These are phyloP conservation scores for Fusarium pseudonygamai DNA, from an alignment of 2,329 filamentous ascomycete genomes.

Conservation along the genomic window DNA sequence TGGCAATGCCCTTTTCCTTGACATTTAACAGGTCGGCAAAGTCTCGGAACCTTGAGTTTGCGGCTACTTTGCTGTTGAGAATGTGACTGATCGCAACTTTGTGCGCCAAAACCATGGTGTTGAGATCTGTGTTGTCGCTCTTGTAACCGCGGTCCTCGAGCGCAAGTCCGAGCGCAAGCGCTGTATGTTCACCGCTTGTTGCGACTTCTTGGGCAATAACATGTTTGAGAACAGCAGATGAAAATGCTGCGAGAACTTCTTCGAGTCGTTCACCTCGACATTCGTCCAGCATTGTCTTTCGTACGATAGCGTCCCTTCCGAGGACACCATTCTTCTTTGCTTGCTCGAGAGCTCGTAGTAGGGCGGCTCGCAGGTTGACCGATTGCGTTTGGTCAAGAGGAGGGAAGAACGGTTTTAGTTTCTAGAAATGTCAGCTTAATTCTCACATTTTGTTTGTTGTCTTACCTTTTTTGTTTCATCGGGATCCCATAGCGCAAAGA, in stretches of 20 bases:
- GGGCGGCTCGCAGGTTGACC: slow-evolving; percentile 84
- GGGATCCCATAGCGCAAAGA: slow-evolving; percentile 86
- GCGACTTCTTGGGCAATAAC: slow-evolving; percentile 58
- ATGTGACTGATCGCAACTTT: slow-evolving; percentile 70
- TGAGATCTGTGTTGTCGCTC: slow-evolving; percentile 64
- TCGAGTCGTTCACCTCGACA: slow-evolving; percentile 92
- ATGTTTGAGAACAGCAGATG: slow-evolving; percentile 82
- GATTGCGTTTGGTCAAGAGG: slow-evolving; percentile 91
- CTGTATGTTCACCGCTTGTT: slow-evolving; percentile 52
- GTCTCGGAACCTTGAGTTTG: slow-evolving; percentile 66
- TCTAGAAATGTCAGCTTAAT: slow-evolving; percentile 60
- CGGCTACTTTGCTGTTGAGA: slow-evolving; percentile 68
- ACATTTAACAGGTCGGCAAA: slow-evolving; percentile 71
- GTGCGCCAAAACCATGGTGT: slow-evolving; percentile 77
- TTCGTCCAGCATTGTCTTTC: slow-evolving; percentile 97
- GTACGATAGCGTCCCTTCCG: slow-evolving; percentile 79
- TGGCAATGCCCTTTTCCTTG: slow-evolving; percentile 68
- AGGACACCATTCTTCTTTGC: slow-evolving; percentile 88
- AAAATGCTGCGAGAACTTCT: slow-evolving; percentile 86
- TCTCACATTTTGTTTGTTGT: not conserved
- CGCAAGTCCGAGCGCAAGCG: slow-evolving; percentile 64
- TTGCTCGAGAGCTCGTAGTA: slow-evolving; percentile 83
- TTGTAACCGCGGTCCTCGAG: slow-evolving; percentile 68
- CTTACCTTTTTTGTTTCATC: slow-evolving; percentile 77
- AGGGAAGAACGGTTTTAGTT: slow-evolving; percentile 90